Evolutionary conservation across 768 basidiomycete genomes (phyloP).

Genomic region (Calocybe cyanea): DNA sequence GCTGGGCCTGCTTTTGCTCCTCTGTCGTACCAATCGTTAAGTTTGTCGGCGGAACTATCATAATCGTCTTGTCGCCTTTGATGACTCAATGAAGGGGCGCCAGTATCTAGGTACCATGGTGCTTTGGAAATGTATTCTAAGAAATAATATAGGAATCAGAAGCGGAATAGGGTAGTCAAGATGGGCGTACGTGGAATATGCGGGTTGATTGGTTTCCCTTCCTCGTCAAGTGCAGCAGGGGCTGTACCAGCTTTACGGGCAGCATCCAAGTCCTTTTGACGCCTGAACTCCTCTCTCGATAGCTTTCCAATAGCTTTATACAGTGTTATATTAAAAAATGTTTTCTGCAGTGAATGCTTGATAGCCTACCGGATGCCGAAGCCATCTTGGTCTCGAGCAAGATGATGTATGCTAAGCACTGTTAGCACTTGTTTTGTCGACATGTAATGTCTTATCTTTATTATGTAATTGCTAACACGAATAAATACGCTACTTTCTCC

Average conservation of each 20-base stretch:
- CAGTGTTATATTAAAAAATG: slow-evolving; percentile 9
- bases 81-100: slow-evolving; percentile 89
- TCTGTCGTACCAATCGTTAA: slow-evolving; percentile 91
- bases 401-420: no score
- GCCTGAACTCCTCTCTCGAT: slow-evolving; percentile 90
- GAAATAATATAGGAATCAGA: neutral
- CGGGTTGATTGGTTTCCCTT: slow-evolving; percentile 95
- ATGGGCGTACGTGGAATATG: slow-evolving; percentile 88
- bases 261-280: slow-evolving; percentile 96
- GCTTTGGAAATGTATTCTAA: slow-evolving; percentile 97
- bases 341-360: neutral
- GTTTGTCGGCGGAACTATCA: slow-evolving; percentile 54
- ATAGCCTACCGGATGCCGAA: slow-evolving; percentile 35
- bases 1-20: slow-evolving; percentile 83
- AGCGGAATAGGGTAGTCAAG: no score
- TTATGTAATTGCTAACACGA: no score
- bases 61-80: slow-evolving; percentile 80
- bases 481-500: slow-evolving; percentile 5
- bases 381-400: no score
- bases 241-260: slow-evolving; percentile 98
- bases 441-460: no score
- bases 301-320: slow-evolving; percentile 67
- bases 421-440: no score
- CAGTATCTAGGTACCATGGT: slow-evolving; percentile 98
- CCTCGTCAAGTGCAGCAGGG: slow-evolving; percentile 91